A percentile compares a stretch with the other conserved stretches of the same genome.
These are phyloP conservation scores for Hirsutella minnesotensis DNA, from an alignment of 2,329 filamentous ascomycete species.

Conservation along the genomic window DNA sequence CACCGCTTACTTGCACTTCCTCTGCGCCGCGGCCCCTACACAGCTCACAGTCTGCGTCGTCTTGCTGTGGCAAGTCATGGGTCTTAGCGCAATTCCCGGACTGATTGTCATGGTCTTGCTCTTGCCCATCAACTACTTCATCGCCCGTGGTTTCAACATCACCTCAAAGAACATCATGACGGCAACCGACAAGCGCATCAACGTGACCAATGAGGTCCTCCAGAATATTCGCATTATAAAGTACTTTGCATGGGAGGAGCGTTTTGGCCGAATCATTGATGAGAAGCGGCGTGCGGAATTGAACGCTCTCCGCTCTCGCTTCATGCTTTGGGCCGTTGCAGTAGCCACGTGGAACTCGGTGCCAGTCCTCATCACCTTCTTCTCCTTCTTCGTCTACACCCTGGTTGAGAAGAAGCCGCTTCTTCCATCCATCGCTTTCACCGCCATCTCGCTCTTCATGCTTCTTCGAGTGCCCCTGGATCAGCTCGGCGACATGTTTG, in stretches of 20 bases:
- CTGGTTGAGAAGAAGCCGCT: conserved; percentile 79
- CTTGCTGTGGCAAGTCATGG: conserved; percentile 81
- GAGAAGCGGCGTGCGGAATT: conserved; percentile 79
- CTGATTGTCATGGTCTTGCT: conserved; percentile 83
- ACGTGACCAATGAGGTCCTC: conserved; percentile 90
- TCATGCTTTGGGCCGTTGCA: conserved; percentile 82
- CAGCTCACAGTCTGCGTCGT: conserved; percentile 73
- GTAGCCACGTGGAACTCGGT: conserved; percentile 96
- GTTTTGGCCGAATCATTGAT: conserved; percentile 75
- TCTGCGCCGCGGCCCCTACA: conserved; percentile 84
- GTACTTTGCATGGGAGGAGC: conserved; percentile 95
- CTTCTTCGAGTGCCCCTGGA: conserved; percentile 87
- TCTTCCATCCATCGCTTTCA: conserved; percentile 88
- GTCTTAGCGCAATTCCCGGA: conserved; percentile 85
- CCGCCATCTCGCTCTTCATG: conserved; percentile 89
- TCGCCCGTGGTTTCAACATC: conserved; percentile 73
- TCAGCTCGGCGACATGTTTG: conserved; percentile 96
- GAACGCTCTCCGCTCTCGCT: conserved; percentile 65
- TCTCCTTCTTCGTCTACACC: conserved; percentile 91
- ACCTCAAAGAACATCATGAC: conserved; percentile 87
- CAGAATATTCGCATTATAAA: conserved; percentile 99
- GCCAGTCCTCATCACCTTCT: conserved; percentile 88
- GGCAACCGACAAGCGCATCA: conserved; percentile 89
- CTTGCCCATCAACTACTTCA: conserved; percentile 78
- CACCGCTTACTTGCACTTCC: conserved; percentile 87